phyloP scores from a whole-genome alignment of 2,329 filamentous ascomycete species.

The Cryphonectria nitschkei region DNA sequence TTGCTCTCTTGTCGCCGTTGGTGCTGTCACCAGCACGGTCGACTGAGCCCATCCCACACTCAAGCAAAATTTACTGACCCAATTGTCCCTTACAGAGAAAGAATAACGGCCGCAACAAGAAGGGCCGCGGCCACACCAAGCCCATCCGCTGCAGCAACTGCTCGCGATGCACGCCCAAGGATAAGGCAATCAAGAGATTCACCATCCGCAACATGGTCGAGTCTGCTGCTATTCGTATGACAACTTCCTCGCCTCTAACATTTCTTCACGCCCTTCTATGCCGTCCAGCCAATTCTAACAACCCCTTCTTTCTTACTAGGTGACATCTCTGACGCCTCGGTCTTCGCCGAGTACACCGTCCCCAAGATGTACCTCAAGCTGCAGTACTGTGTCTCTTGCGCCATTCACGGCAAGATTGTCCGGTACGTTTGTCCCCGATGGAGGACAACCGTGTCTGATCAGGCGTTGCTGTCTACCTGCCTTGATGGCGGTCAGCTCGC shows the following conservation, averaged over 20 bases:
- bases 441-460: conserved; percentile 58
- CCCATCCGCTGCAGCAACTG: conserved; percentile 83
- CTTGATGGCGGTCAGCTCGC: conserved; percentile 17
- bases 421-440: conserved; percentile 76
- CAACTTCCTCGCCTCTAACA: conserved; percentile 2
- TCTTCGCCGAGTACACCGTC: conserved; percentile 98
- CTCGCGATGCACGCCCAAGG: conserved; percentile 92
- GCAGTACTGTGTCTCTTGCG: conserved; percentile 99
- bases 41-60: not conserved
- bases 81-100: conserved; percentile 34
- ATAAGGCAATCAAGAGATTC: conserved; percentile 99
- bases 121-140: conserved; percentile 99
- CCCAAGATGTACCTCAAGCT: conserved; percentile 99
- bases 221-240: conserved; percentile 98
- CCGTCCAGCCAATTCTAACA: conserved; percentile 4
- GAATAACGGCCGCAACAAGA: conserved; percentile 94
- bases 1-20: not conserved
- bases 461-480: conserved; percentile 19
- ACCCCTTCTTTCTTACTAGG: conserved; percentile 56
- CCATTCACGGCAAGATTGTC: conserved; percentile 99
- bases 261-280: not conserved
- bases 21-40: not conserved
- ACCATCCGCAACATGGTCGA: conserved; percentile 99
- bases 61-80: conserved; percentile 12
- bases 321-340: conserved; percentile 99